Percentiles rank a stretch among this genome's conserved stretches.
phyloP scores from a whole-genome alignment of 176 grass and related monocot species.

The Lolium perenne region DNA sequence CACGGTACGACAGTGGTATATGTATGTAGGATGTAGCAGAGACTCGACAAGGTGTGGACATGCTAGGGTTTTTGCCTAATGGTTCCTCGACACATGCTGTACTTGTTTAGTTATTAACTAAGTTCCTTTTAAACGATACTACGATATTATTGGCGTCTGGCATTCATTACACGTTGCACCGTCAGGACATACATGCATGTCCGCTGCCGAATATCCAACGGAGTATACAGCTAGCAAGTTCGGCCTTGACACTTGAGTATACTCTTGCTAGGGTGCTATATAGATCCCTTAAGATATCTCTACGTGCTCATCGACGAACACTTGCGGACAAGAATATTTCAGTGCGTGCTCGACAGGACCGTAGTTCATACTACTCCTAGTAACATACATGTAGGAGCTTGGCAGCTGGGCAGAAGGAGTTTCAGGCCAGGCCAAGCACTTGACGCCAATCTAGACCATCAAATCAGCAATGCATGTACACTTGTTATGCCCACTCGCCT shows the following conservation, averaged over 20 bases:
- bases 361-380: not conserved
- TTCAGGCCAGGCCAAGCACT: not conserved
- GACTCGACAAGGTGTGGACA: slow-evolving; percentile 39
- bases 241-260: not conserved
- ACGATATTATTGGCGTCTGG: not conserved
- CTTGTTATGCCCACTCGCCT: not conserved
- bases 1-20: no score
- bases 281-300: not conserved
- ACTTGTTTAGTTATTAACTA: not conserved
- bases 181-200: no score
- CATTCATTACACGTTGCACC: not conserved
- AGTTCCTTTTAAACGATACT: not conserved
- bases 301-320: not conserved
- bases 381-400: not conserved
- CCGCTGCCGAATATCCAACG: no score
- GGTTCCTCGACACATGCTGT: not conserved
- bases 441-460: slow-evolving; percentile 17
- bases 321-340: not conserved
- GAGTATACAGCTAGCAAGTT: not conserved
- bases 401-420: not conserved
- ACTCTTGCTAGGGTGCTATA: not conserved
- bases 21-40: not conserved
- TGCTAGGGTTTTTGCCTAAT: slow-evolving; percentile 1
- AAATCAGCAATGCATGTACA: slow-evolving; percentile 5
- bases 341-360: not conserved